Base-by-base conservation (phyloP, 345 rosid species). In the Abelmoschus esculentus region DNA sequence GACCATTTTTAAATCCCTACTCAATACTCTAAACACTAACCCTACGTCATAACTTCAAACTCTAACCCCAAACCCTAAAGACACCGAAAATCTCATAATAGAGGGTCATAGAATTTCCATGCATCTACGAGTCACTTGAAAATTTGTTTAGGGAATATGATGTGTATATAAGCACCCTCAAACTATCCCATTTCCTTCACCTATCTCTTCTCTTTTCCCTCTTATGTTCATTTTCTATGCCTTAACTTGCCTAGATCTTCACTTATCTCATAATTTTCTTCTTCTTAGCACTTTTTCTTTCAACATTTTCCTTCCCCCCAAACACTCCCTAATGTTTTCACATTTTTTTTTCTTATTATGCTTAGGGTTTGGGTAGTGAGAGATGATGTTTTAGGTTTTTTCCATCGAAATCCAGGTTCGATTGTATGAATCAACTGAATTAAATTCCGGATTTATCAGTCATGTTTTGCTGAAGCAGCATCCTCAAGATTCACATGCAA, bases 401-500 rank as follows among this genome's bases (percentile, higher is more conserved):
- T 2, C 3, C 46, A 42, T 42, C 13, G 13, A 42, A 10, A 42
- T 42, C 46, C 46, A 42, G 13, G 46, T 42, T 42, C 13, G 3
- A 42, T 42, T 42, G 3, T 42, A 42, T 42, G 46, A 42, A 42
- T 2, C 13, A 42, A 42, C 3, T 42, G 46, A 42, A 42, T 10
- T 42, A 42, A 42, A 13, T 50, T 50, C 8, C 18, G 19, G 9
- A 58, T 58, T 54, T 28, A 58, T 58, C 38, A 83, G 92, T 75
- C 89, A 77, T 85, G 71, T 66, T 73, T 82, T 76, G 88, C 92
- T 22, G 86, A 77, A 74, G 92, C 92, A 76, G 88, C 86, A 82
- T 72, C 81, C 66, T 81, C 82, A 83, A 85, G 92, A 87, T 88
- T 88, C 92, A 83, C 90, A 84, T 77, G 82, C 82, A 74, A 70